Percentiles rank a stretch among this genome's conserved stretches.
phyloP scores from a whole-genome alignment of 306 rosid species.

The Rosa persica region DNA sequence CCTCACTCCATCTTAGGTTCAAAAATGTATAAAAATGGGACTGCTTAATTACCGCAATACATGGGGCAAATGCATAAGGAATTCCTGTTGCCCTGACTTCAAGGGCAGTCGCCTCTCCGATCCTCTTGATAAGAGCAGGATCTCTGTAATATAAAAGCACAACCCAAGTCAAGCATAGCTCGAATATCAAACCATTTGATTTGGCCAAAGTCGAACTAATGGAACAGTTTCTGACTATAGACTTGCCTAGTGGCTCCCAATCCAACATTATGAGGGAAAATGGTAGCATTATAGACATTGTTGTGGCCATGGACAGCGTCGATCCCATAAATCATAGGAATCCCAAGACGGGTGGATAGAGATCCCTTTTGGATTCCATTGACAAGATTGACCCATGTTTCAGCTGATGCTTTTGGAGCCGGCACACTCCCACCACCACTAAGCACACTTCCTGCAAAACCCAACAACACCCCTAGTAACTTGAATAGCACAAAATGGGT shows the following conservation, averaged over 20 bases:
- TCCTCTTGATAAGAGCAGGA: constrained; percentile 75
- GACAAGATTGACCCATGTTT: constrained; percentile 73
- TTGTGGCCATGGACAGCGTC: constrained; percentile 99
- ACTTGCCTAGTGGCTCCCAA: constrained; percentile 94
- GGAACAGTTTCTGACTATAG: no score
- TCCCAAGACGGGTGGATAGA: constrained; percentile 80
- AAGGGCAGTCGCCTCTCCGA: constrained; percentile 95
- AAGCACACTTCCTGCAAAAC: constrained; percentile 80
- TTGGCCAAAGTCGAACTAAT: neutral
- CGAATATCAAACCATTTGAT: neutral
- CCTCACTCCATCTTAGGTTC: neutral
- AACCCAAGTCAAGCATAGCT: neutral
- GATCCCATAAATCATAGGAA: constrained; percentile 97
- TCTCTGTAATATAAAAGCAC: constrained; percentile 49
- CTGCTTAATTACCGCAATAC: constrained; percentile 75
- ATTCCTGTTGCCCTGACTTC: constrained; percentile 99
- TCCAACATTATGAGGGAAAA: constrained; percentile 93
- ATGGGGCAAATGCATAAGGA: constrained; percentile 90
- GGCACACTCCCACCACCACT: constrained; percentile 99
- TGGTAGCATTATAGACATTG: constrained; percentile 77
- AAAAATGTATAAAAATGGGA: neutral
- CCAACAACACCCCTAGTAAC: no score
- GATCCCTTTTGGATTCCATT: constrained; percentile 76
- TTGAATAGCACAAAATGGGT: neutral
- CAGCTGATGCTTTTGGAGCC: constrained; percentile 70